Evolutionary conservation across 306 rosid species (phyloP).

Genomic region (Coriaria nepalensis): DNA sequence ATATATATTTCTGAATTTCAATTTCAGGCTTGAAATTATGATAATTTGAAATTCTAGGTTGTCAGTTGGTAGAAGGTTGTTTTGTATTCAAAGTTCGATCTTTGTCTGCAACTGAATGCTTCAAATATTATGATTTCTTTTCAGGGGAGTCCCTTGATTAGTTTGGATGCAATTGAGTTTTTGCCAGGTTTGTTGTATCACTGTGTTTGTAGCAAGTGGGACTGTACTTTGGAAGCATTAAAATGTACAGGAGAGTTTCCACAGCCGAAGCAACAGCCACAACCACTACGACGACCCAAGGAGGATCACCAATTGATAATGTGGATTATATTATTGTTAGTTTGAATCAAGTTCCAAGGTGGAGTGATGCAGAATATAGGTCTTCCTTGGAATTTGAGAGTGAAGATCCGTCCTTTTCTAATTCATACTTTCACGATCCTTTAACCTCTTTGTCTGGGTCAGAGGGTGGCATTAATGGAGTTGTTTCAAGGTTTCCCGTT

Average conservation of each 20-base stretch:
- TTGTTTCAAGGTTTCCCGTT: slow-evolving; percentile 68
- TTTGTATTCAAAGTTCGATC: too few species aligned
- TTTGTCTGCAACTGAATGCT: too few species aligned
- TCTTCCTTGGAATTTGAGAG: slow-evolving; percentile 36
- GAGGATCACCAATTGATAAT: slow-evolving; percentile 48
- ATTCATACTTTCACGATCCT: slow-evolving; percentile 66
- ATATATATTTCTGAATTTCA: too few species aligned
- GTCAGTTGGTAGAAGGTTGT: too few species aligned
- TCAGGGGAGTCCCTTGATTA: slow-evolving; percentile 20
- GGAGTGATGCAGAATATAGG: slow-evolving; percentile 81
- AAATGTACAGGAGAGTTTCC: slow-evolving; percentile 68
- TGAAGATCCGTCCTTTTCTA: slow-evolving; percentile 55
- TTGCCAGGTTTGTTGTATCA: slow-evolving; percentile 16
- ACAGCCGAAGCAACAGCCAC: slow-evolving; percentile 33
- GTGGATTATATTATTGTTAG: slow-evolving; percentile 61
- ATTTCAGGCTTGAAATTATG: too few species aligned
- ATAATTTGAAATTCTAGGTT: too few species aligned
- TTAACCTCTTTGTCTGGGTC: slow-evolving; percentile 38
- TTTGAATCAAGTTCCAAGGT: slow-evolving; percentile 85
- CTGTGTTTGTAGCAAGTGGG: slow-evolving; percentile 20
- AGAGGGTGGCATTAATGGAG: slow-evolving; percentile 29
- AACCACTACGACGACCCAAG: slow-evolving; percentile 12
- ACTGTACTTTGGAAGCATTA: slow-evolving; percentile 21
- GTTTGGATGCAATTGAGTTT: slow-evolving; percentile 16
- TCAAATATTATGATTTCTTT: not conserved